Percentiles rank a stretch among this genome's conserved stretches.
These are phyloP conservation scores for Penicillium simplicissimum DNA, from an alignment of 495 filamentous ascomycete species.

Conservation along the genomic window DNA sequence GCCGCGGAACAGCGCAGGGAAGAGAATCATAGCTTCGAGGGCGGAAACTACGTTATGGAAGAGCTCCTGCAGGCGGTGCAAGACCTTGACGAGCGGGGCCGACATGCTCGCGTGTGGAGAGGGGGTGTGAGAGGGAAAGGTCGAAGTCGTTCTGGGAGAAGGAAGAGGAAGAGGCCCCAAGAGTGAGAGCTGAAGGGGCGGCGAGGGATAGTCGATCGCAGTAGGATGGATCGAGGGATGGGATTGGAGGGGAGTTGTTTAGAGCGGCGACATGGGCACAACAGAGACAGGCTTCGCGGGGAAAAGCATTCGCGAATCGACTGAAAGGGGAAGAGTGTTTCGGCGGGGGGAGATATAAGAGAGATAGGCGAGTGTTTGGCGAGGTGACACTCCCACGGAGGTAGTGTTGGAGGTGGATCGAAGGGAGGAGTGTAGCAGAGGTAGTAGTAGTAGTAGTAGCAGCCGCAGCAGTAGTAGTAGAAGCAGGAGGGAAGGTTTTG, in stretches of 20 bases:
- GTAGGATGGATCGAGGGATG: constrained; percentile 6
- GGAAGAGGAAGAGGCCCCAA: background rate
- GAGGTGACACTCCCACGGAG: constrained; percentile 33
- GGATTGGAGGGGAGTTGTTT: background rate
- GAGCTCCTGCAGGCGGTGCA: constrained; percentile 53
- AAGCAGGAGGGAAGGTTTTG: background rate
- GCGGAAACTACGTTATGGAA: constrained; percentile 55
- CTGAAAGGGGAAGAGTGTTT: constrained; percentile 20
- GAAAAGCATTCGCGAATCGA: constrained; percentile 16
- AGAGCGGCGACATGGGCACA: constrained; percentile 2
- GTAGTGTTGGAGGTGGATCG: constrained; percentile 32
- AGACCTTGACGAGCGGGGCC: constrained; percentile 44
- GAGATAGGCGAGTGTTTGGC: background rate
- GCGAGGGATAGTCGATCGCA: background rate
- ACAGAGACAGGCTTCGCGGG: constrained; percentile 3
- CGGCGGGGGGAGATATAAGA: constrained; percentile 16
- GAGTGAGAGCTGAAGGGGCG: background rate
- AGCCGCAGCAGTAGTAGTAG: background rate
- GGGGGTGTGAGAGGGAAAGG: constrained; percentile 5
- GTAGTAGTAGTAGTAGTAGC: constrained; percentile 1
- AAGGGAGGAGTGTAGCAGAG: constrained; percentile 31
- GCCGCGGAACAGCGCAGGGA: constrained; percentile 51
- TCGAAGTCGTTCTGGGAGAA: background rate
- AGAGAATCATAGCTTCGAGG: constrained; percentile 52
- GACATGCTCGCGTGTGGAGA: constrained; percentile 34